Base-by-base conservation (phyloP, 345 rosid species). In the Pistacia integerrima region DNA sequence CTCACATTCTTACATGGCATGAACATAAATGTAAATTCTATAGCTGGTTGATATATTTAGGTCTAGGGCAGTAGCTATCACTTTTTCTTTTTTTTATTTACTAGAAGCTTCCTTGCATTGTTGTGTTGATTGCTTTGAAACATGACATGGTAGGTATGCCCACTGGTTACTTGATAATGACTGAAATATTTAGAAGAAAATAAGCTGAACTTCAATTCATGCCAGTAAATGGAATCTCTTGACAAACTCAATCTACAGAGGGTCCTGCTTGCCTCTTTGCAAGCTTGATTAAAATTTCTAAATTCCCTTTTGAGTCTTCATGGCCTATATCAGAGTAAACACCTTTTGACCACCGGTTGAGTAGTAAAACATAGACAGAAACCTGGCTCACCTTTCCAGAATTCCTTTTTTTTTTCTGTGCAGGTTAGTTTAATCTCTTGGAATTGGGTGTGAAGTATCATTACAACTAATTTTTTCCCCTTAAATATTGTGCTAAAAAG, bases 261-360 rank as follows among this genome's bases (percentile, higher is more conserved):
- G 0, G 5, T 17, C 59, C 30, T 30, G 30, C 6, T 41, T 5
- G 60, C 60, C 10, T 22, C 28, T 73, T 62, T 48, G 48, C n/a
- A 33, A 62, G n/a, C 69, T n/a, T 52, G 30, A 52, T 49, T 71
- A 52, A 71, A 71, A 58, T 38, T 71, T 71, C 65, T 71, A 10
- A 71, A 60, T 12, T 30, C 67, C 75, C 57, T 60, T 46, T 3
- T 20, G 25, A 38, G 52, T 41, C 57, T 16, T 44, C 16, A 10
- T 28, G 2, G 8, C 1, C 5, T 30, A 69, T 38, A 22, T 9
- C 8, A 71, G 20, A 48, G 58, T 16, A 14, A 73, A 28, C 20
- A 17, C 5, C 75, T 44, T 59, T 35, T 44, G 33, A 59, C 41
- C 22, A 16, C 59, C 17, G 13, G 12, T 36, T 41, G 1, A 2